Conservation (phyloP, 148 eudicot genomes). For the Camellia lanceoleosa region DNA sequence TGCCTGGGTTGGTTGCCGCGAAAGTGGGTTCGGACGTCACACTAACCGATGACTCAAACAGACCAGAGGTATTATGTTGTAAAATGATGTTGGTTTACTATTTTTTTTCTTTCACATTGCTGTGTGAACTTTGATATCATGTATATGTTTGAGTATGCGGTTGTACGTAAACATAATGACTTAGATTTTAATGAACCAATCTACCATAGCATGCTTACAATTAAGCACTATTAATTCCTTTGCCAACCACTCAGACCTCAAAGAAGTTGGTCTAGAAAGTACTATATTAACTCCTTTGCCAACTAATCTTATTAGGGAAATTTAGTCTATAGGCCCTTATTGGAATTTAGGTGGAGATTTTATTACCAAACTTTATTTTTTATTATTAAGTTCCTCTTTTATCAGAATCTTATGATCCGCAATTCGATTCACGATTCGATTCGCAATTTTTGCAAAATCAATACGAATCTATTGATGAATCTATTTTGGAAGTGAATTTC, state of each 20-base stretch:
- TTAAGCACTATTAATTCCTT: neutral
- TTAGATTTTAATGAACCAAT: neutral
- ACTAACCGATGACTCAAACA: slow-evolving; percentile 61
- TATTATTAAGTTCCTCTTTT: neutral
- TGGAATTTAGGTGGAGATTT: neutral
- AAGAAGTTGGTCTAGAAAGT: neutral
- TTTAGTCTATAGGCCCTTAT: neutral
- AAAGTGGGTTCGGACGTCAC: slow-evolving; percentile 88
- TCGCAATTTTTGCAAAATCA: no score
- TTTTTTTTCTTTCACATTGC: neutral
- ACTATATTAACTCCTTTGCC: no score
- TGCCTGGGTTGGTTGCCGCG: slow-evolving; percentile 96
- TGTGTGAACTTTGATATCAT: neutral
- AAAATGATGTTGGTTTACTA: neutral
- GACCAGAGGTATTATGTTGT: slow-evolving; percentile 50
- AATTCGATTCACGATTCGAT: no score
- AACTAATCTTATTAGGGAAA: no score
- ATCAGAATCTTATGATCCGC: no score
- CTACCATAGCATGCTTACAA: neutral
- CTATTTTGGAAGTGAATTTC: no score
- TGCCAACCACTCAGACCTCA: neutral
- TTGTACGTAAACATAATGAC: neutral
- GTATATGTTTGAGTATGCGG: neutral
- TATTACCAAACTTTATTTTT: neutral
- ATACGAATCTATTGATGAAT: no score